Conservation (phyloP, 495 filamentous ascomycete genomes). For the Penicillium soppii region DNA sequence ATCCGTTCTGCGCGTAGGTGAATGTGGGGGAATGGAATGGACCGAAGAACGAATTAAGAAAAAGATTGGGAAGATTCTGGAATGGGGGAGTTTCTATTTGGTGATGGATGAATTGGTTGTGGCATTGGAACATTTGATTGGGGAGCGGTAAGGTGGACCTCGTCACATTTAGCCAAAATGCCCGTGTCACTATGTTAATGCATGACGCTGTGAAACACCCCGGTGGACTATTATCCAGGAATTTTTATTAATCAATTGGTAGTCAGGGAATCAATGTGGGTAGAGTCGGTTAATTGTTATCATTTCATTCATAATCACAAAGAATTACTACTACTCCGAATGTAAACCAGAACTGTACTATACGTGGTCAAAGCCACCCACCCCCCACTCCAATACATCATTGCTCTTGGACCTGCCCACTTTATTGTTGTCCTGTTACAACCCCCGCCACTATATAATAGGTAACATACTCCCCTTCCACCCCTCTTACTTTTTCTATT, state of each 20-base stretch:
- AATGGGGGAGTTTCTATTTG: neutral
- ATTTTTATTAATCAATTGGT: too few species aligned
- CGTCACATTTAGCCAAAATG: constrained; percentile 23
- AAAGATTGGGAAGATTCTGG: constrained; percentile 12
- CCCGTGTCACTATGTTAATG: neutral
- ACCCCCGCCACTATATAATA: constrained; percentile 11
- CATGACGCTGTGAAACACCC: too few species aligned
- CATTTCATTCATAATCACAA: too few species aligned
- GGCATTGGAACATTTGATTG: neutral
- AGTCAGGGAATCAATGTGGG: neutral
- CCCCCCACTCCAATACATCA: constrained; percentile 15
- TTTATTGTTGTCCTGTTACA: constrained; percentile 7
- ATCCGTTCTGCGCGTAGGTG: too few species aligned
- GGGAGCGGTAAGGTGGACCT: neutral
- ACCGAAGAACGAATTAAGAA: constrained; percentile 9
- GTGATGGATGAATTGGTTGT: neutral
- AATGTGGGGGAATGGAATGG: neutral
- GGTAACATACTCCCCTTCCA: neutral
- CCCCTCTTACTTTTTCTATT: neutral
- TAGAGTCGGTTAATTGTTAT: neutral
- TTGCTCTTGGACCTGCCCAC: constrained; percentile 41
- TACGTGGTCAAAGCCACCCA: neutral
- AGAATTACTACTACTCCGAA: too few species aligned
- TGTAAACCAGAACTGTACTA: neutral
- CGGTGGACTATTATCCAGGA: too few species aligned